Evolutionary conservation across 106 monocot species (phyloP), one percentile per base, ranked within the genome.

Genomic region (Amphibolis antarctica): DNA sequence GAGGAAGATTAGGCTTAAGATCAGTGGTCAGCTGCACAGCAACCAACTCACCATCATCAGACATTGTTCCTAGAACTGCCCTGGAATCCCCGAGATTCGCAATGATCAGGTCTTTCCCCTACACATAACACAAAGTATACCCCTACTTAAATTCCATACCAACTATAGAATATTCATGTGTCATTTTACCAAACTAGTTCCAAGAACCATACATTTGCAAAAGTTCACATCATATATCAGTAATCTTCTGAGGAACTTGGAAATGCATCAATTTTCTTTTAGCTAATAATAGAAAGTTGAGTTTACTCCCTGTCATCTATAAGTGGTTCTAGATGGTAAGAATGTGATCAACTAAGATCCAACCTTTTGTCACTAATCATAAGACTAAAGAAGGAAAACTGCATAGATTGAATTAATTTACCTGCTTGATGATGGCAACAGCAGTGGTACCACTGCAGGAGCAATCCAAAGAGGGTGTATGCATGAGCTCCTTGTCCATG

Each of bases 31-130:
- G 79, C 63, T 86, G 88, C 59, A 79, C 71, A 44, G 88, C 86
- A 55, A 73, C 57, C 49, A 83, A 51, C 46, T 64, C 53, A 47
- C 93, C 88, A 24, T 77, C 68, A 53, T 81, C 79, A 3, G 74
- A 70, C 11, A 75, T 49, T 0, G 88, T 83, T 3, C 80, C 85
- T 55, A 93, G 21, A 5, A 93, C 71, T 0, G 93, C 93, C 49
- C 93, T 83, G 5, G 93, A 93, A 45, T 93, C 93, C 11, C 93
- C 93, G n/a, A 93, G 77, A 61, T 93, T 93, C 26, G 85, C 79
- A n/a, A 93, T 79, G 42, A 93, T 89, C 49, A 93, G 48, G 69
- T 93, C 88, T 61, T 69, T 83, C 10, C 83, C 88, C 88, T 90
- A 66, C 28, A 20, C 4, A 20, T n/a, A 53, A 55, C 13, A 25